Base-by-base conservation (phyloP, 768 basidiomycete genomes). In the Suillus alpinus region DNA sequence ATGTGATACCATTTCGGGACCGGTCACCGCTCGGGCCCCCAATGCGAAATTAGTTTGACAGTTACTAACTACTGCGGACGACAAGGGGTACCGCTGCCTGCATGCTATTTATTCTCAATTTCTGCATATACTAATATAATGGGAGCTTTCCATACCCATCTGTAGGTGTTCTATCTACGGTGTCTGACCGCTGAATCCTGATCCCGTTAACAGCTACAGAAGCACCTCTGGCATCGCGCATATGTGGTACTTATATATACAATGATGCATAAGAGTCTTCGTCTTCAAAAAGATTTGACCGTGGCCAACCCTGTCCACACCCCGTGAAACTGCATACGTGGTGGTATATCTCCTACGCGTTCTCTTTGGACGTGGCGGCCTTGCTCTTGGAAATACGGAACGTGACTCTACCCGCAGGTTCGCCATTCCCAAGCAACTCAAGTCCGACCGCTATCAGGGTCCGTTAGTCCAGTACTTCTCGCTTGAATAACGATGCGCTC, bases 381-480 rank as follows among this genome's bases (percentile, higher is more conserved):
- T 16, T 1, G 16, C 63, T 66, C 62, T 36, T 71, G 59, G 60
- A 63, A 29, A 73, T 75, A 43, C 58, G 71, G 51, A 73, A 75
- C 9, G 57, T 36, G 26, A 73, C 65, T 56, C 52, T 73, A 10
- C 72, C 72, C 5, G 72, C 71, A 12, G 71, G 67, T 46, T 71
- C 64, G 1, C 72, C 72, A 40, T 73, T 71, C 59, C 71, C 72
- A 3, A 73, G 61, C 44, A 73, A 68, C 46, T 73, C 72, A 13
- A 73, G 69, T 39, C 69, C 72, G 44, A 73, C 61, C 18, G 68
- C 72, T 73, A 53, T 52, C 47, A 39, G 26, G 34, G 4, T 37
- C 12, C 23, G 31, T 46, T 13, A 50, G 18, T 12, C 39, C 7
- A 59, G 13, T 36, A 13, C n/a, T 49, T 34, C 8, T 44, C 29